Percentiles rank a stretch among this genome's conserved stretches.
Conservation (phyloP, 2,329 filamentous ascomycete genomes). For the Alternaria metachromatica region DNA sequence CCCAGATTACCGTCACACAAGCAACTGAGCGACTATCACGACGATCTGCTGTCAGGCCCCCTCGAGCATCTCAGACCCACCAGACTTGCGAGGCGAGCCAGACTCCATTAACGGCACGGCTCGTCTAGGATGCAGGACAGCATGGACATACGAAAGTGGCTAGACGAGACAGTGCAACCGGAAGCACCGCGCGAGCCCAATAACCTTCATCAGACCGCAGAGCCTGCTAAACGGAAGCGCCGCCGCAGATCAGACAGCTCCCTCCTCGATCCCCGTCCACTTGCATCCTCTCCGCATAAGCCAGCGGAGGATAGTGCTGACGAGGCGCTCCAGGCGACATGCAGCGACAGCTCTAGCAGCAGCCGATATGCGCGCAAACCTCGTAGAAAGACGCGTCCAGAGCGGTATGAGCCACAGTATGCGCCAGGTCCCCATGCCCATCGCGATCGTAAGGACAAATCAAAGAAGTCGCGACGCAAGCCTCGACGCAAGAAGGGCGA, state of each 20-base stretch:
- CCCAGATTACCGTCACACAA: slow-evolving; percentile 29
- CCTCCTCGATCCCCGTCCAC: slow-evolving; percentile 35
- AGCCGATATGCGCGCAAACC: slow-evolving; percentile 51
- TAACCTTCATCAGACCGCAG: slow-evolving; percentile 10
- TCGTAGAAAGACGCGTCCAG: slow-evolving; percentile 56
- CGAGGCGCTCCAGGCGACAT: slow-evolving; percentile 21
- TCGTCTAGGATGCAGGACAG: slow-evolving; percentile 22
- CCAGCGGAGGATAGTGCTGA: slow-evolving; percentile 17
- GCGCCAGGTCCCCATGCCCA: slow-evolving; percentile 31
- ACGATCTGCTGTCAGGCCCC: slow-evolving; percentile 13
- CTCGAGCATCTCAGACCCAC: slow-evolving; percentile 8
- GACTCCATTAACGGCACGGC: slow-evolving; percentile 24
- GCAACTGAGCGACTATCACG: slow-evolving; percentile 16
- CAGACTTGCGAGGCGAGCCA: slow-evolving; percentile 11
- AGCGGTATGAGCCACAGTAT: slow-evolving; percentile 55
- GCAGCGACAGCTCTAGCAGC: slow-evolving; percentile 20
- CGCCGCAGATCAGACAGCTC: slow-evolving; percentile 51
- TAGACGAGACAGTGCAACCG: slow-evolving; percentile 50
- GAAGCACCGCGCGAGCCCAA: slow-evolving; percentile 33
- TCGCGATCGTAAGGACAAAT: slow-evolving; percentile 30
- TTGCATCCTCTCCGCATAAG: slow-evolving; percentile 11
- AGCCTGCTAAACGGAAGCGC: slow-evolving; percentile 24
- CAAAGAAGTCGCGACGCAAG: slow-evolving; percentile 44
- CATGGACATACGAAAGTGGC: slow-evolving; percentile 57
- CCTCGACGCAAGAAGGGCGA: slow-evolving; percentile 47